Base-by-base conservation (phyloP, 2,329 filamentous ascomycete species). In the Phoma herbarum region DNA sequence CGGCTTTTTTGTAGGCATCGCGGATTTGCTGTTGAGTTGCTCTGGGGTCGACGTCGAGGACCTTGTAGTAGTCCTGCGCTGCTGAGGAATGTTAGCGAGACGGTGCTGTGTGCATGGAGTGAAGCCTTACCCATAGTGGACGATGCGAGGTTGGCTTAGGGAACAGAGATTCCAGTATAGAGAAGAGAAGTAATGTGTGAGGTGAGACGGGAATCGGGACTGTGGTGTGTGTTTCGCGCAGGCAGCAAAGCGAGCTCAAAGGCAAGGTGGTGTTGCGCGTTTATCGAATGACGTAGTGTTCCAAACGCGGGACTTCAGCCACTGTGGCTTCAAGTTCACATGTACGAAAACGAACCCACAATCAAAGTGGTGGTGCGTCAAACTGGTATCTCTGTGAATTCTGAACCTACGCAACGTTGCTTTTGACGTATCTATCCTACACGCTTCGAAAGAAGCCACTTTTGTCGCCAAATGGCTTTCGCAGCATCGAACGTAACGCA, bases 1-100 rank as follows among this genome's bases (percentile, higher is more conserved):
- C 94, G 70, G 91, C 91, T 74, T 90, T 90, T 77, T 99, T 99
- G 83, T 98, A 99, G 49, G 93, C 95, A 83, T 92, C 90, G 69
- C 94, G 90, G 74, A 99, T 89, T 76, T 98, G 90, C 71, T 93
- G 88, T 59, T 88, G 86, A 0, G 88, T 90, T 31, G 94, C 93
- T 67, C 85, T 89, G 33, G 91, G 85, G 50, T 88, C 75, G 60
- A 97, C 78, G 63, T 90, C 90, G 48, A 97, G 88, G 42, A 71
- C 59, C 45, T 67, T 69, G 56, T 75, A 60, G 42, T 60, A 60
- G 57, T 60, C 57, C 47, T 47, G 46, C 12, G 52, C 43, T 52
- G 57, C 46, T 43, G 33, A 18, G 23, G 5, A 8, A 25, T n/a
- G 52, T 60, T 37, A 59, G 57, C 29, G 33, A 39, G 48, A 28